phyloP scores from a whole-genome alignment of 75 land plant species.

The Cupressus sempervirens region DNA sequence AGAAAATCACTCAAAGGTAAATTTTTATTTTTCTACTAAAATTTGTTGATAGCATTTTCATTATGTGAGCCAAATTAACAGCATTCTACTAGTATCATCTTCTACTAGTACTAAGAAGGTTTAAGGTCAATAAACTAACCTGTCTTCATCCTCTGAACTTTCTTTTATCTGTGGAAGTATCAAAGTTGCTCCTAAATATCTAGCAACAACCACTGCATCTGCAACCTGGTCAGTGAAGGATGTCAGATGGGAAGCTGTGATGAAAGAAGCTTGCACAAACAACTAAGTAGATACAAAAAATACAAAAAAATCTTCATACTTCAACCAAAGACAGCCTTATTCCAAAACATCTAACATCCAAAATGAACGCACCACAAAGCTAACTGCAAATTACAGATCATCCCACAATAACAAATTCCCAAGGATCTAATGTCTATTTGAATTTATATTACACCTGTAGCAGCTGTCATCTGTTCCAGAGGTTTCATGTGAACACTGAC shows the following conservation, averaged over 20 bases:
- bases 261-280: not conserved
- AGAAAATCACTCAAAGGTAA: not conserved
- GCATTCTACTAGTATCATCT: not conserved
- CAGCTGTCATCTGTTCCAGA: not conserved
- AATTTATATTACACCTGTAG: not conserved
- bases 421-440: not conserved
- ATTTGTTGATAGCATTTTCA: not conserved
- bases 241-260: not conserved
- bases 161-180: conserved; percentile 81
- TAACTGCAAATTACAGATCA: not conserved
- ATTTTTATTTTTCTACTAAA: not conserved
- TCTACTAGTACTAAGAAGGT: not conserved
- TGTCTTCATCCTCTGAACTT: conserved; percentile 40
- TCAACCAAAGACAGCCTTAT: not conserved
- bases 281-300: not conserved
- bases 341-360: not conserved
- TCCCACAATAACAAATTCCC: not conserved
- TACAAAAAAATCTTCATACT: not conserved
- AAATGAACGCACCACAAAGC: not conserved
- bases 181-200: conserved; percentile 67
- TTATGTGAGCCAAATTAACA: not conserved
- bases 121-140: conserved; percentile 30
- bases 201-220: conserved; percentile 84
- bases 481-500: not conserved
- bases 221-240: conserved; percentile 47